Evolutionary conservation across 1,284 basidiomycete species (phyloP).

Genomic region (Cystobasidium sp.): DNA sequence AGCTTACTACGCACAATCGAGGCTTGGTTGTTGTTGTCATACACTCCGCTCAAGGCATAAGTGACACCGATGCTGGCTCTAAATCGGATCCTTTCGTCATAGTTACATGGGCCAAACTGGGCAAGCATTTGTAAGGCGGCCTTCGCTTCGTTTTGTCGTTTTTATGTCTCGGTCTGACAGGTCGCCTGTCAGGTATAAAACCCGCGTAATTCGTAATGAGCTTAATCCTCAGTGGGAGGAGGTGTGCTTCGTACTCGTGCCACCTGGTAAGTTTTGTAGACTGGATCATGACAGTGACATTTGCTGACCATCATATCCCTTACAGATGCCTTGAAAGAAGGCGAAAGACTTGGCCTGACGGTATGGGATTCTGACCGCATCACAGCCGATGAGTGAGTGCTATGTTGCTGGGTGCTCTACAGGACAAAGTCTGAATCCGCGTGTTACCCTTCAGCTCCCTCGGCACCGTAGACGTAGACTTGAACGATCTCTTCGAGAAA

Average conservation of each 20-base stretch:
- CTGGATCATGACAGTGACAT: not conserved
- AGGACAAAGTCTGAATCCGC: not conserved
- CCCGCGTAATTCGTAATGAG: slow-evolving; percentile 40
- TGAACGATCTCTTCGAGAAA: slow-evolving; percentile 34
- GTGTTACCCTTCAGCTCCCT: slow-evolving; percentile 7
- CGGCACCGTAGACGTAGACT: slow-evolving; percentile 6
- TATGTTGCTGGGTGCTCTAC: not conserved
- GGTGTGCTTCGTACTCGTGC: slow-evolving; percentile 29
- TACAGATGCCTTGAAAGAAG: slow-evolving; percentile 31
- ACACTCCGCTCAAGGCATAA: slow-evolving; percentile 27
- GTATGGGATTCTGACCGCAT: slow-evolving; percentile 41
- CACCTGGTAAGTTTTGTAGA: slow-evolving; percentile 16
- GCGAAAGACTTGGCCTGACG: slow-evolving; percentile 15
- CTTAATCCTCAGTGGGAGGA: slow-evolving; percentile 43
- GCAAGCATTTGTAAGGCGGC: slow-evolving; percentile 26
- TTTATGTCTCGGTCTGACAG: not conserved
- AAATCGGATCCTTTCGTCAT: slow-evolving; percentile 39
- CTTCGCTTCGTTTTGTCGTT: not conserved
- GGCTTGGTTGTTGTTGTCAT: slow-evolving; percentile 23
- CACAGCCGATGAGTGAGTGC: slow-evolving; percentile 35
- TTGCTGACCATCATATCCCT: not conserved
- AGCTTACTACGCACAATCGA: slow-evolving; percentile 24
- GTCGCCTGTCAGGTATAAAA: slow-evolving; percentile 19
- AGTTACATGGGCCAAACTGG: slow-evolving; percentile 30
- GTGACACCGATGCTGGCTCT: slow-evolving; percentile 22